Evolutionary conservation across 495 filamentous ascomycete species (phyloP).

Genomic region (Bombardia bombarda): DNA sequence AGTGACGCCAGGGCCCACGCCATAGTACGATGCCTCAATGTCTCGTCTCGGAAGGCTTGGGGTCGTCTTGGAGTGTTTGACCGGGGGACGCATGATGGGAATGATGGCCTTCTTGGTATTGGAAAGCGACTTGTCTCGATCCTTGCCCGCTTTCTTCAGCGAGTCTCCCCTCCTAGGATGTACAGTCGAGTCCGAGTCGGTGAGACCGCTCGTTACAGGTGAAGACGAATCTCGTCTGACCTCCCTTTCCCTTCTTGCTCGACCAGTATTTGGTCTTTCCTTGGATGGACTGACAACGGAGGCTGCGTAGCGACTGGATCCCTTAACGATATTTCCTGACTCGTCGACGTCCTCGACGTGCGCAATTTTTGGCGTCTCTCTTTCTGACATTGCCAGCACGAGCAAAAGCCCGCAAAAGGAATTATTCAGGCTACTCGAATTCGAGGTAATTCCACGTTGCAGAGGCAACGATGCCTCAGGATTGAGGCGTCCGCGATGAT

Average conservation of each 20-base stretch:
- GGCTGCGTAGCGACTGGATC: conserved; percentile 27
- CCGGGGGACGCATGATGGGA: conserved; percentile 15
- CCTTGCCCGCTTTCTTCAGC: conserved; percentile 22
- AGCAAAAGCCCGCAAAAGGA: conserved; percentile 12
- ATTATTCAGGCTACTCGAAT: conserved; percentile 3
- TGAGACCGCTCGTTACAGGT: conserved; percentile 19
- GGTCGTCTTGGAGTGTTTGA: conserved; percentile 24
- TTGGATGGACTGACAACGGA: conserved; percentile 28
- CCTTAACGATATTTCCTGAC: conserved; percentile 29
- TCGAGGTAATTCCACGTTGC: conserved; percentile 4
- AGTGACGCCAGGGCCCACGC: conserved; percentile 25
- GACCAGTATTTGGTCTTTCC: conserved; percentile 39
- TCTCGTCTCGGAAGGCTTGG: conserved; percentile 13
- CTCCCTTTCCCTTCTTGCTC: conserved; percentile 27
- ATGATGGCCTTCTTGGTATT: conserved; percentile 22
- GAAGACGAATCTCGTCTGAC: conserved; percentile 25
- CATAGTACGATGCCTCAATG: conserved; percentile 32
- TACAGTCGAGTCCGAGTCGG: conserved; percentile 38
- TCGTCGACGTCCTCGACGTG: conserved; percentile 45
- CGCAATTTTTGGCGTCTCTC: conserved; percentile 22
- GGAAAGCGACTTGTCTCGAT: conserved; percentile 19
- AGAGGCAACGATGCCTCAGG: conserved; percentile 24
- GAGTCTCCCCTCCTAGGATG: conserved; percentile 19
- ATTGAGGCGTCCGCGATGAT: conserved; percentile 18
- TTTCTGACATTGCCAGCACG: conserved; percentile 23